Evolutionary conservation across 176 grass and related monocot genomes (phyloP).

Genomic region (Hordeum vulgare): MorexV3_pseudomolecules_assembly NC_058519.1:183448825-183449324

Average conservation of each 20-base stretch:
- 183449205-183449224: background rate
- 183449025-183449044: slow-evolving; percentile 14
- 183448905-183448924: background rate
- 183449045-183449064: slow-evolving; percentile 21
- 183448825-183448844: background rate
- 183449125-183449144: too few relatives aligned
- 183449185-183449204: background rate
- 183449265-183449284: too few relatives aligned
- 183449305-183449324: too few relatives aligned
- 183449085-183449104: background rate
- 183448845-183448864: slow-evolving; percentile 25
- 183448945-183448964: slow-evolving; percentile 9
- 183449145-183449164: background rate
- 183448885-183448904: background rate
- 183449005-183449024: slow-evolving; percentile 22
- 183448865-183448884: slow-evolving; percentile 21
- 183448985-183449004: slow-evolving; percentile 33
- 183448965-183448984: slow-evolving; percentile 17
- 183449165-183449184: background rate
- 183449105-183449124: background rate
- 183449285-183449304: too few relatives aligned
- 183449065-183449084: slow-evolving; percentile 11
- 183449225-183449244: too few relatives aligned
- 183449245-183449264: too few relatives aligned
- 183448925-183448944: background rate